A percentile compares a stretch with the other conserved stretches of the same genome.
Evolutionary conservation across 805 yeast genomes (phyloP).

Genomic region (Suhomyces xylopsoci): DNA sequence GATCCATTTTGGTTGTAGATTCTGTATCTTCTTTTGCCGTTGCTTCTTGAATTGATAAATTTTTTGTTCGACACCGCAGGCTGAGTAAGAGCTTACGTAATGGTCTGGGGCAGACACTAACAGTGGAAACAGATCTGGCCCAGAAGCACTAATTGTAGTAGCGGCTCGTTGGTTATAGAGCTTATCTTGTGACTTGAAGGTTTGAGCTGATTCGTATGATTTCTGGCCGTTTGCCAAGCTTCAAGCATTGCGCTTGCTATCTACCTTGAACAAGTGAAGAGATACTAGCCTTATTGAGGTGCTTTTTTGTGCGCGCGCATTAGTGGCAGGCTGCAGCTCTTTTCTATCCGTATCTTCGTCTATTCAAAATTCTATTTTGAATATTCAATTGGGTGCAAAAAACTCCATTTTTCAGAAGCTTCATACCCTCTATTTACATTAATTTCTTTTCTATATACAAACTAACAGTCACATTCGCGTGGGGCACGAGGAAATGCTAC

Average conservation of each 20-base stretch:
- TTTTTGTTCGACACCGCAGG: constrained; percentile 1
- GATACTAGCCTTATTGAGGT: no score
- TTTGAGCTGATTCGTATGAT: no score
- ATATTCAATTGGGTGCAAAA: not conserved
- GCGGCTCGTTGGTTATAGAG: no score
- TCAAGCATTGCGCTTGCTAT: no score
- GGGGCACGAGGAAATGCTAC: constrained; percentile 83
- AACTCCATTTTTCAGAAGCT: not conserved
- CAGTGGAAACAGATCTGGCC: no score
- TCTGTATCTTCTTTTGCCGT: not conserved
- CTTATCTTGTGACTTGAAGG: no score
- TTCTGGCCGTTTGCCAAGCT: no score
- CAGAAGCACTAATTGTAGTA: no score
- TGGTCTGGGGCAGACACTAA: not conserved
- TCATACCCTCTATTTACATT: not conserved
- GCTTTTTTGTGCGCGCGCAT: not conserved
- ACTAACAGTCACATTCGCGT: constrained; percentile 30
- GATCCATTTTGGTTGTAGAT: constrained; percentile 64
- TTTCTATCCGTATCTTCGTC: not conserved
- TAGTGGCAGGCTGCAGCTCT: not conserved
- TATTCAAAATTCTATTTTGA: no score
- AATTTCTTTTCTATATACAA: not conserved
- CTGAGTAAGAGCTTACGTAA: not conserved
- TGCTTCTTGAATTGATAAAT: not conserved
- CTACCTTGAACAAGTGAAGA: no score